Percentiles rank a stretch among this genome's conserved stretches.
phyloP scores from a whole-genome alignment of 768 basidiomycete genomes.

The Cantharellus anzutake region DNA sequence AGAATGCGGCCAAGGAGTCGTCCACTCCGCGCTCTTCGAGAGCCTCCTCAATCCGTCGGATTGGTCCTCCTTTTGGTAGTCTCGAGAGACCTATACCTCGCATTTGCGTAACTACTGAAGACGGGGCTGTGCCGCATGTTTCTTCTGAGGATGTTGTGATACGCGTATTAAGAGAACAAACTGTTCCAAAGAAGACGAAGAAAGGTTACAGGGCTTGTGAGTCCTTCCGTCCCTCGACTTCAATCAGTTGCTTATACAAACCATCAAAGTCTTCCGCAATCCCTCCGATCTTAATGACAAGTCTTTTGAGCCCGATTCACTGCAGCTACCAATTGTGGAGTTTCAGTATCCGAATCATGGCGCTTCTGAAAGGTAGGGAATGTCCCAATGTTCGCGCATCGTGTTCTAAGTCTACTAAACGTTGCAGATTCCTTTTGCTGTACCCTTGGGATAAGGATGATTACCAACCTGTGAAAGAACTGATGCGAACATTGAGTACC shows the following conservation, averaged over 20 bases:
- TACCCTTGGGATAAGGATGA: slow-evolving; percentile 72
- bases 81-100: background rate
- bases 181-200: background rate
- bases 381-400: background rate
- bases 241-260: background rate
- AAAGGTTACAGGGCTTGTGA: background rate
- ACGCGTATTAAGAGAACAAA: background rate
- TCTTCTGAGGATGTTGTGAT: background rate
- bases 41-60: background rate
- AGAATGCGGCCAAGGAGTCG: background rate
- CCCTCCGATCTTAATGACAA: slow-evolving; percentile 40
- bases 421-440: slow-evolving; percentile 42
- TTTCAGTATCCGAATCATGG: slow-evolving; percentile 61
- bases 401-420: background rate
- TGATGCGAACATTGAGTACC: slow-evolving; percentile 49
- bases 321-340: slow-evolving; percentile 41
- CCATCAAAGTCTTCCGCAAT: slow-evolving; percentile 44
- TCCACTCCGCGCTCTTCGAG: background rate
- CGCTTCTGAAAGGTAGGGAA: slow-evolving; percentile 43
- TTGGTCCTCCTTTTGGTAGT: background rate
- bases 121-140: background rate
- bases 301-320: slow-evolving; percentile 41
- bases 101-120: background rate
- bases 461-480: slow-evolving; percentile 68
- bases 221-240: background rate